phyloP scores from a whole-genome alignment of 148 eudicot species.

The Polygonum maritimum region DNA sequence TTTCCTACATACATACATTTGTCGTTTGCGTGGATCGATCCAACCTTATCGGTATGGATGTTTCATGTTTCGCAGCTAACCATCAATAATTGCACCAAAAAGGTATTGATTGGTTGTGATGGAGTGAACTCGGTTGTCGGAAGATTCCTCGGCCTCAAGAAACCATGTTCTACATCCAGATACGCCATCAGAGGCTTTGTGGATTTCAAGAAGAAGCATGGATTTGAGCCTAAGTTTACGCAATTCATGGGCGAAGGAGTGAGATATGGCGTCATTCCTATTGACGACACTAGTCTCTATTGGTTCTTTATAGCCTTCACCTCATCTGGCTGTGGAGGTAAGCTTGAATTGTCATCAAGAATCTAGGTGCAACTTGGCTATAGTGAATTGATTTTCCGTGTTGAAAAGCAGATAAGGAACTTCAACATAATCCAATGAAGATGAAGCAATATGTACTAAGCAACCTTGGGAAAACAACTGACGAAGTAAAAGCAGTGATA shows the following conservation, averaged over 20 bases:
- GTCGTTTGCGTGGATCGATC: background rate
- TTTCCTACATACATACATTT: background rate
- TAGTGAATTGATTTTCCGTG: background rate
- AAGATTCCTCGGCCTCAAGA: constrained; percentile 15
- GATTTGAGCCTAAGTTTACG: constrained; percentile 7
- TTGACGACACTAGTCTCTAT: constrained; percentile 14
- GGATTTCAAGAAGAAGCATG: constrained; percentile 14
- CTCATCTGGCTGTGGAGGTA: background rate
- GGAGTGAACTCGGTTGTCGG: constrained; percentile 22
- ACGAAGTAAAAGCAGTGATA: constrained; percentile 5
- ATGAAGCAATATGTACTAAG: constrained; percentile 7
- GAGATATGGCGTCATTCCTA: constrained; percentile 13
- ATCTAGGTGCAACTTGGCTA: no score
- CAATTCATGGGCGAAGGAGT: constrained; percentile 6
- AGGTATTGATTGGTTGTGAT: constrained; percentile 24
- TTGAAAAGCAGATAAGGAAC: background rate
- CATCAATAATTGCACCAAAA: background rate
- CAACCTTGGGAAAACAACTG: constrained; percentile 30
- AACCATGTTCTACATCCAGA: background rate
- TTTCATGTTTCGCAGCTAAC: background rate
- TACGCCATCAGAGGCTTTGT: constrained; percentile 13
- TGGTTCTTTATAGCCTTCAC: constrained; percentile 9
- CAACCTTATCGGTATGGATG: background rate
- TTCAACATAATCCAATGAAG: constrained; percentile 11
- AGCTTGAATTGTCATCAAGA: background rate